Evolutionary conservation across 805 yeast genomes (phyloP).

Genomic region (Pichia eremophila): DNA sequence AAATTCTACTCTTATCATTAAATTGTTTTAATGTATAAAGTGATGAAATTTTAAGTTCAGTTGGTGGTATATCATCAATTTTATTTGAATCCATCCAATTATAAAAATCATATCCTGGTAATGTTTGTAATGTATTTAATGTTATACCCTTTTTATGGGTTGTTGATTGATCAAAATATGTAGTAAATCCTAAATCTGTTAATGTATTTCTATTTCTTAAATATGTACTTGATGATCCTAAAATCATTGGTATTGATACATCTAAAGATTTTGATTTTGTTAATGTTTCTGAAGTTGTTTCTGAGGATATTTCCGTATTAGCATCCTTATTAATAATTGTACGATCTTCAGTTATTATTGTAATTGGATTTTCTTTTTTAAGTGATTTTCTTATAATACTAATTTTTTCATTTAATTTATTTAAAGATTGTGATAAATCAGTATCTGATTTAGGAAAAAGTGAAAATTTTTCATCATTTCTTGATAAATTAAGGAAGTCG

Average conservation of each 20-base stretch:
- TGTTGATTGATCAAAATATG: conserved; percentile 40
- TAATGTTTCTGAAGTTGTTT: no score
- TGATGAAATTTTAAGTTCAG: conserved; percentile 36
- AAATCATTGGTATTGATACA: conserved; percentile 28
- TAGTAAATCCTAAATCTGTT: conserved; percentile 40
- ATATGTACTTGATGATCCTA: conserved; percentile 37
- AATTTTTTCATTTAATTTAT: not conserved
- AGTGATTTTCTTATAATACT: not conserved
- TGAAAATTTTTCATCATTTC: conserved; percentile 6
- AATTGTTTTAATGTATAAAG: conserved; percentile 48
- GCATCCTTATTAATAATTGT: no score
- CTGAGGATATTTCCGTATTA: no score
- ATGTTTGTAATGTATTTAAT: conserved; percentile 23
- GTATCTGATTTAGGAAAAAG: not conserved
- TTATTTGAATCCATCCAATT: conserved; percentile 32
- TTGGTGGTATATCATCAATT: conserved; percentile 30
- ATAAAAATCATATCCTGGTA: conserved; percentile 33
- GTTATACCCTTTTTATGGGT: conserved; percentile 34
- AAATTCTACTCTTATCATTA: conserved; percentile 44
- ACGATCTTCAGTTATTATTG: not conserved
- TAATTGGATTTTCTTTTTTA: not conserved
- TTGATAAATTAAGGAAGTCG: conserved; percentile 4
- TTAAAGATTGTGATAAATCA: not conserved
- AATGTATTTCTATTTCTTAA: conserved; percentile 38
- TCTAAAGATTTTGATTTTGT: not conserved